phyloP scores from a whole-genome alignment of 768 basidiomycete species.

The Lactarius akahatsu region DNA sequence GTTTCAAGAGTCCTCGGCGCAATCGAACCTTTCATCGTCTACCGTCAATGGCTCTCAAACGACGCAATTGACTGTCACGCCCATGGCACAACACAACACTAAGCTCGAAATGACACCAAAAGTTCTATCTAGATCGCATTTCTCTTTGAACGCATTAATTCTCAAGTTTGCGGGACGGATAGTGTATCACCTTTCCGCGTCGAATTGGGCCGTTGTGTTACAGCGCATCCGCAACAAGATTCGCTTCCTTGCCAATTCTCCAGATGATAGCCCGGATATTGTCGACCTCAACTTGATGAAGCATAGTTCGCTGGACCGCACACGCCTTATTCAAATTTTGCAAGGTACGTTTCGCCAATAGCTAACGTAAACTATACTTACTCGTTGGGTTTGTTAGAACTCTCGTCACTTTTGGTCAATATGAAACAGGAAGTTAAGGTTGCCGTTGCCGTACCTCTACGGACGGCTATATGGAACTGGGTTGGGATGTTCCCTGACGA shows the following conservation, averaged over 20 bases:
- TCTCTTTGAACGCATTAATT: conserved; percentile 60
- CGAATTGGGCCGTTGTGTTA: conserved; percentile 83
- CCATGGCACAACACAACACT: conserved; percentile 32
- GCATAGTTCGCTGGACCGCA: conserved; percentile 70
- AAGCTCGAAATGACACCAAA: conserved; percentile 64
- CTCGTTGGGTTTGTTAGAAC: conserved; percentile 45
- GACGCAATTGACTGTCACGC: conserved; percentile 30
- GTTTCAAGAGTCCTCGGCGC: conserved; percentile 9
- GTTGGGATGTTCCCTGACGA: conserved; percentile 75
- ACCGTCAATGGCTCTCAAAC: conserved; percentile 29
- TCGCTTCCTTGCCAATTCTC: conserved; percentile 53
- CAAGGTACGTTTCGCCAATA: conserved; percentile 48
- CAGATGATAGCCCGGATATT: conserved; percentile 60
- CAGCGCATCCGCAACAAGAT: conserved; percentile 68
- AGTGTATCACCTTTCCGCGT: conserved; percentile 82
- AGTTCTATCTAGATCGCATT: conserved; percentile 53
- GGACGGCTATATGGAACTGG: conserved; percentile 89
- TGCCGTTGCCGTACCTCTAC: conserved; percentile 68
- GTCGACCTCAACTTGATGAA: conserved; percentile 77
- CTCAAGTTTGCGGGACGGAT: conserved; percentile 74
- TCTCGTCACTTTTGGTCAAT: conserved; percentile 79
- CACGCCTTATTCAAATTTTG: conserved; percentile 65
- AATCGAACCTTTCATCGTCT: conserved; percentile 21
- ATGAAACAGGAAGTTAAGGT: conserved; percentile 74
- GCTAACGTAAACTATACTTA: conserved; percentile 8